Conservation (phyloP, 345 rosid genomes). For the Brassica juncea region DNA sequence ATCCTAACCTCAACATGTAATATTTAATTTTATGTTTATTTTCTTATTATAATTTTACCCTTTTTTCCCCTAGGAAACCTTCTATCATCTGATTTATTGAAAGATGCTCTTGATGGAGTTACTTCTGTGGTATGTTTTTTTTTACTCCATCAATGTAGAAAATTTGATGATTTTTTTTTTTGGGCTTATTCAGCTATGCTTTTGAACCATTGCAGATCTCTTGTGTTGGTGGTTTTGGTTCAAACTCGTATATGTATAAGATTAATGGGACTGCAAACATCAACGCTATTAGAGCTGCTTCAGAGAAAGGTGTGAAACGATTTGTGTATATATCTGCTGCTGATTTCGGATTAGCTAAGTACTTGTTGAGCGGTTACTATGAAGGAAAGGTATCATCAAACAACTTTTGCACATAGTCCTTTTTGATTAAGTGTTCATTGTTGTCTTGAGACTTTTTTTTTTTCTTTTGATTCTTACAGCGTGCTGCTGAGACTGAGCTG, state of each 20-base stretch:
- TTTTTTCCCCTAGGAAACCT: conserved; percentile 61
- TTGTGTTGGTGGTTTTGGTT: conserved; percentile 96
- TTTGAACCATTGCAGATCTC: conserved; percentile 57
- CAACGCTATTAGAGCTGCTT: conserved; percentile 89
- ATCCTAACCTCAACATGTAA: neutral
- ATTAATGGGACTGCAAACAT: conserved; percentile 95
- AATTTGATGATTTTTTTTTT: neutral
- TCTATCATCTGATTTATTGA: conserved; percentile 73
- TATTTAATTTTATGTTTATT: neutral
- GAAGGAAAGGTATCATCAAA: conserved; percentile 70
- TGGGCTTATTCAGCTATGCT: neutral
- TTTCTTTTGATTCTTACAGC: conserved; percentile 49
- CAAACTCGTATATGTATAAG: conserved; percentile 91
- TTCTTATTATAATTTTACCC: neutral
- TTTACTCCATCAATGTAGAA: neutral
- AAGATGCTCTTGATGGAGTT: conserved; percentile 81
- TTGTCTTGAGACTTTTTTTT: conserved; percentile 5
- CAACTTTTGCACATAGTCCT: neutral
- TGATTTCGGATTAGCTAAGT: conserved; percentile 79
- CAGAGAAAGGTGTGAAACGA: conserved; percentile 87
- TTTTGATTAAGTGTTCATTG: neutral
- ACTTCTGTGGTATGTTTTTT: conserved; percentile 73
- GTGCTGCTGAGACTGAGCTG: conserved; percentile 93
- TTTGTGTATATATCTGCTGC: conserved; percentile 95
- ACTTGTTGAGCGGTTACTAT: conserved; percentile 76